A percentile compares a stretch with the other conserved stretches of the same genome.
phyloP scores from a whole-genome alignment of 139 green algal genomes.

The Zygnema circumcarinatum region DNA sequence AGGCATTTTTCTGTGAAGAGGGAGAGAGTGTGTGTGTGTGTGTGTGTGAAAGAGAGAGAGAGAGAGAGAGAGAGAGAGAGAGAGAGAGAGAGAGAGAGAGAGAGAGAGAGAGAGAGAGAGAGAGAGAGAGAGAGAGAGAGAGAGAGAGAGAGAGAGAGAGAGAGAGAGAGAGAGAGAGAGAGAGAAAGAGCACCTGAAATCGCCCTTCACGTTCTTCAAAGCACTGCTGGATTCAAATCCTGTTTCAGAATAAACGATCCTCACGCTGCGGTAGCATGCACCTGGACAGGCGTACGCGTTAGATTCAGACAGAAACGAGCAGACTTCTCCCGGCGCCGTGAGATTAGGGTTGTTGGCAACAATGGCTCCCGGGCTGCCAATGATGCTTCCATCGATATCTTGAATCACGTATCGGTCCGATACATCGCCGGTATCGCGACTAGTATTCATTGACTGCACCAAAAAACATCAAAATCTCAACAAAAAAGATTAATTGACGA shows the following conservation, averaged over 20 bases:
- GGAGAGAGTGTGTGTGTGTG: no score
- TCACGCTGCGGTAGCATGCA: constrained; percentile 31
- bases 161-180: no score
- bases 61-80: no score
- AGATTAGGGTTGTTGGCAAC: constrained; percentile 14
- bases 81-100: no score
- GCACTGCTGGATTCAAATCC: constrained; percentile 9
- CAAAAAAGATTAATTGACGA: no score
- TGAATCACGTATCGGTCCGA: not conserved
- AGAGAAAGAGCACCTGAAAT: constrained; percentile 2
- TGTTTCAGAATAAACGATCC: constrained; percentile 31
- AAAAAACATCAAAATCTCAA: no score
- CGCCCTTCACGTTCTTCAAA: not conserved
- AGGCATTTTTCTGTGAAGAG: no score
- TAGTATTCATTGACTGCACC: not conserved
- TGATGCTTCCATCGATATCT: constrained; percentile 13
- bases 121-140: no score
- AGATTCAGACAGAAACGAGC: not conserved
- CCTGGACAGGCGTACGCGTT: constrained; percentile 28
- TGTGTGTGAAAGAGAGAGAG: no score
- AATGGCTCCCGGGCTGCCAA: constrained; percentile 13
- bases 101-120: no score
- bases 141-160: no score
- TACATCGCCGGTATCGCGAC: not conserved
- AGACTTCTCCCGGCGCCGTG: not conserved